These are phyloP conservation scores for Tolypocladium amazonense DNA, from an alignment of 2,329 filamentous ascomycete species.

Conservation along the genomic window DNA sequence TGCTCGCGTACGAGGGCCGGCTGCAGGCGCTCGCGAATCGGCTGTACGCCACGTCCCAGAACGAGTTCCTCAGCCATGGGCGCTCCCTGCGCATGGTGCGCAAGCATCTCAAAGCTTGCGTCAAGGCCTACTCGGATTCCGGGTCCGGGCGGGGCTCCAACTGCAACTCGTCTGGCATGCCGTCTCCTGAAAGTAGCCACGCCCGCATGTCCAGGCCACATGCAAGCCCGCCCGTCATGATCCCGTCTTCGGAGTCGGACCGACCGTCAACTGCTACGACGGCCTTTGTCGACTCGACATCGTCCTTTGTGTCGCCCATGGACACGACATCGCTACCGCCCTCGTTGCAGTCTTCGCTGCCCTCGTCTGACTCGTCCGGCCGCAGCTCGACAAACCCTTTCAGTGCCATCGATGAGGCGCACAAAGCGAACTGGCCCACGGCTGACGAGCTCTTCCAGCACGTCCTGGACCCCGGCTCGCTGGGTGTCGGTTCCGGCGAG, in stretches of 20 bases:
- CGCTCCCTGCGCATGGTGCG: slow-evolving; percentile 11
- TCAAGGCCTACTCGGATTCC: slow-evolving; percentile 8
- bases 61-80: slow-evolving; percentile 16
- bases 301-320: slow-evolving; percentile 3
- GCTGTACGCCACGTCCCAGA: slow-evolving; percentile 16
- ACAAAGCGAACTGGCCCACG: slow-evolving; percentile 14
- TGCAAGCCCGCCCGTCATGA: slow-evolving; percentile 4
- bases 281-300: slow-evolving; percentile 3
- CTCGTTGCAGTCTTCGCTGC: slow-evolving; percentile 5
- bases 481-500: slow-evolving; percentile 8
- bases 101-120: slow-evolving; percentile 18
- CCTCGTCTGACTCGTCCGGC: slow-evolving; percentile 11
- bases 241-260: slow-evolving; percentile 4
- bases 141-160: slow-evolving; percentile 6
- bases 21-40: slow-evolving; percentile 13
- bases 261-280: slow-evolving; percentile 7
- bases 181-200: slow-evolving; percentile 5
- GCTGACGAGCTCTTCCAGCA: slow-evolving; percentile 12
- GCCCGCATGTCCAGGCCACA: slow-evolving; percentile 8
- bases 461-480: slow-evolving; percentile 8
- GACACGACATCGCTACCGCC: slow-evolving; percentile 1
- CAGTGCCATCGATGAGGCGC: slow-evolving; percentile 12
- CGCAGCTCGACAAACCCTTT: slow-evolving; percentile 9
- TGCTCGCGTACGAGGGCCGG: slow-evolving; percentile 11
- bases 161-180: slow-evolving; percentile 7